Percentiles rank a stretch among this genome's conserved stretches.
Evolutionary conservation across 371 early-diverging fungal species (phyloP).

Genomic region (Smittium culicis): DNA sequence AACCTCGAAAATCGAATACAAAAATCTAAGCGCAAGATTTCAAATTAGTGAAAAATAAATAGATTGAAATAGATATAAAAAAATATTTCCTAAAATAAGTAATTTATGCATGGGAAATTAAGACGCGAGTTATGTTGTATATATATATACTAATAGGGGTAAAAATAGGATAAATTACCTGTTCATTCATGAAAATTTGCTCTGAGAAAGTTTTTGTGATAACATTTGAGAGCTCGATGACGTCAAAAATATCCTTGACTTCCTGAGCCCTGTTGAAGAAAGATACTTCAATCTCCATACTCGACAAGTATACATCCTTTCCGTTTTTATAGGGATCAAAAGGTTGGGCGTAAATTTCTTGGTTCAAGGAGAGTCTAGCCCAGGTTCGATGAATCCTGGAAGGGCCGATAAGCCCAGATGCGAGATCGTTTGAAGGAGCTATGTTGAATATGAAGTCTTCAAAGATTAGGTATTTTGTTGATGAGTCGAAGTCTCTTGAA

Average conservation of each 20-base stretch:
- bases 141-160: too few species aligned
- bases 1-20: conserved; percentile 69
- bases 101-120: not conserved
- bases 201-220: conserved; percentile 5
- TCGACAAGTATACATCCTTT: conserved; percentile 49
- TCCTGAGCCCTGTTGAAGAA: conserved; percentile 42
- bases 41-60: too few species aligned
- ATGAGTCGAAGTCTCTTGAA: conserved; percentile 52
- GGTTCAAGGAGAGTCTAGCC: conserved; percentile 67
- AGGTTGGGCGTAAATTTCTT: conserved; percentile 64
- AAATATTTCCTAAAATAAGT: too few species aligned
- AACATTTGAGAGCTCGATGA: conserved; percentile 13
- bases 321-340: conserved; percentile 43
- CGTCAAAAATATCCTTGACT: conserved; percentile 47
- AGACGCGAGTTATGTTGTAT: not conserved
- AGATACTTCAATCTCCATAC: conserved; percentile 53
- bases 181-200: not conserved
- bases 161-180: not conserved
- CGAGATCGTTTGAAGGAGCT: conserved; percentile 38
- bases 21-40: conserved; percentile 56
- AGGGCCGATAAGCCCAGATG: conserved; percentile 55
- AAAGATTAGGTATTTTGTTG: conserved; percentile 53
- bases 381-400: conserved; percentile 67
- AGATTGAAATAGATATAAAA: too few species aligned
- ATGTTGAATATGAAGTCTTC: conserved; percentile 63